These are phyloP conservation scores for Priceomyces haplophilus DNA, from an alignment of 805 yeast genomes.

Conservation along the genomic window DNA sequence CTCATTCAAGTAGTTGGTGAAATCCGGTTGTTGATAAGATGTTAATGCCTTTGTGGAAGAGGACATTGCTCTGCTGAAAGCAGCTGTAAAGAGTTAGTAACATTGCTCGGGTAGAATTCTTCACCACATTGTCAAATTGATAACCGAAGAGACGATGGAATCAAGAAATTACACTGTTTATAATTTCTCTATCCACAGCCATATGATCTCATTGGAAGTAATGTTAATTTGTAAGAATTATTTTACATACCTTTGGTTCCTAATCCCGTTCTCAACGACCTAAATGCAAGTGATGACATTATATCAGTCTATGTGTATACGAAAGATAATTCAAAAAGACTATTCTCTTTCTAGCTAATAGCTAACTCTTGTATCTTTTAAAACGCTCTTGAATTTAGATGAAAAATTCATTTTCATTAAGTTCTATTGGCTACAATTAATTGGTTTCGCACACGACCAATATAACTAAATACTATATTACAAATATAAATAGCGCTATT, in stretches of 20 bases:
- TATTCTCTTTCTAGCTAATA: background rate
- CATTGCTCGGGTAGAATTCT: background rate
- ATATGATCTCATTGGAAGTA: background rate
- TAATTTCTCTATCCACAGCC: background rate
- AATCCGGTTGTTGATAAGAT: conserved; percentile 89
- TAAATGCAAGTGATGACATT: conserved; percentile 43
- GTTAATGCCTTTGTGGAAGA: conserved; percentile 58
- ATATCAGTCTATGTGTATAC: conserved; percentile 2
- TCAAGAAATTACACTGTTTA: background rate
- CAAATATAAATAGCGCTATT: background rate
- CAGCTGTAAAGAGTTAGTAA: conserved; percentile 23
- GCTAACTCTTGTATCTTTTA: background rate
- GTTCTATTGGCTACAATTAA: conserved; percentile 11
- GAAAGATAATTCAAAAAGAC: background rate
- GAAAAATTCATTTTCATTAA: conserved; percentile 9
- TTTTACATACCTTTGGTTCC: conserved; percentile 38
- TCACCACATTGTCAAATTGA: background rate
- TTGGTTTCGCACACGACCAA: background rate
- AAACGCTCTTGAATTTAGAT: background rate
- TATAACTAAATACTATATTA: background rate
- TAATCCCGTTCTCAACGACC: conserved; percentile 43
- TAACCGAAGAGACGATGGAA: background rate
- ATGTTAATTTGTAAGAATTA: too few species aligned
- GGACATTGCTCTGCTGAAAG: conserved; percentile 48
- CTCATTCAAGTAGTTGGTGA: conserved; percentile 74